A percentile compares a stretch with the other conserved stretches of the same genome.
These are phyloP conservation scores for Aspergillus fructus DNA, from an alignment of 2,329 filamentous ascomycete genomes.

Conservation along the genomic window DNA sequence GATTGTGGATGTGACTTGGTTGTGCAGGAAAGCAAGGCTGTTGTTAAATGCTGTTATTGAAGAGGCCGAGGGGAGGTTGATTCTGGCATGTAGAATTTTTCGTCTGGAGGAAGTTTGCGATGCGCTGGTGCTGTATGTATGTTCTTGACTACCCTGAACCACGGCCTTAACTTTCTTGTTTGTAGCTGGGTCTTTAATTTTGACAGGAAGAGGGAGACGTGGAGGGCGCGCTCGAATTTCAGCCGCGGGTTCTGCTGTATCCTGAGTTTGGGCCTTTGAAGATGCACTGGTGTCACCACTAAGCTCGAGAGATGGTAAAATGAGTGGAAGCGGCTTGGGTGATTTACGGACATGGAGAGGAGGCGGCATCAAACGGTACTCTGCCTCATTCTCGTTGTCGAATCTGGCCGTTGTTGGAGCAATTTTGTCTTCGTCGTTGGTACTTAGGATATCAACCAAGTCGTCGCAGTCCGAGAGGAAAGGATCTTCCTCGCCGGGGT, in stretches of 20 bases:
- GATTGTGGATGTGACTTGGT: constrained; percentile 29
- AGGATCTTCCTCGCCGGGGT: constrained; percentile 22
- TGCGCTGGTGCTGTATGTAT: constrained; percentile 5
- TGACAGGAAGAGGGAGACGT: constrained; percentile 24
- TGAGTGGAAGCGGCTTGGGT: not conserved
- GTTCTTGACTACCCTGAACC: too few species aligned
- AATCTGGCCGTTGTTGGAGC: not conserved
- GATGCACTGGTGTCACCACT: not conserved
- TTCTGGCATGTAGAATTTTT: too few species aligned
- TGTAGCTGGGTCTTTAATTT: not conserved
- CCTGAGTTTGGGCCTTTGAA: not conserved
- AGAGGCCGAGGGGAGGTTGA: not conserved
- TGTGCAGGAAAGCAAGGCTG: constrained; percentile 24
- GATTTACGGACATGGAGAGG: constrained; percentile 10
- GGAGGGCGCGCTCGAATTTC: constrained; percentile 2
- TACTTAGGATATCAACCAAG: not conserved
- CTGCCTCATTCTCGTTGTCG: not conserved
- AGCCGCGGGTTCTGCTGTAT: not conserved
- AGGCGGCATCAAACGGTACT: constrained; percentile 3
- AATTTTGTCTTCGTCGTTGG: too few species aligned
- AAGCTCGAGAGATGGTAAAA: not conserved
- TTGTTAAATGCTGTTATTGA: constrained; percentile 18
- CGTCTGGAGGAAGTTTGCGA: not conserved
- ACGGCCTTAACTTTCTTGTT: too few species aligned
- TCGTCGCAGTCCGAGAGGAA: constrained; percentile 23